Conservation (phyloP, 192 early-diverging fungal genomes). For the Gonapodya prolifera region DNA sequence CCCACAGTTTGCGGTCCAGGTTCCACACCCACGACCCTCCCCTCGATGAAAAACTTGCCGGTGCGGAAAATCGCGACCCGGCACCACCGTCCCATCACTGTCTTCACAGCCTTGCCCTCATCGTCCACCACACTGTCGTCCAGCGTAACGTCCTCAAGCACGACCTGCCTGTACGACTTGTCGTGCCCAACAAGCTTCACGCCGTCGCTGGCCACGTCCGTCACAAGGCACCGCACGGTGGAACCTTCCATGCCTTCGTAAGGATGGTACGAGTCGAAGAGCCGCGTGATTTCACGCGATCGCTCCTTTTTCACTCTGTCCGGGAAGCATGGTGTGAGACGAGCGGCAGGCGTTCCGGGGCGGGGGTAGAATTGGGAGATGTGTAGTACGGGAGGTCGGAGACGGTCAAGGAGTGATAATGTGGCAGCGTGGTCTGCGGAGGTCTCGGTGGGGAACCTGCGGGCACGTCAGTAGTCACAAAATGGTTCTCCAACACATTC, state of each 20-base stretch:
- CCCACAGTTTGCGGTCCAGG: neutral
- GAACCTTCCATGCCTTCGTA: conserved; percentile 15
- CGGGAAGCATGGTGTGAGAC: conserved; percentile 24
- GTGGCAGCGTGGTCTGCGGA: conserved; percentile 37
- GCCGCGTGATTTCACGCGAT: conserved; percentile 20
- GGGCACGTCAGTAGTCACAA: neutral
- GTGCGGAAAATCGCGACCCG: neutral
- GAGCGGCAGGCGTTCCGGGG: conserved; percentile 45
- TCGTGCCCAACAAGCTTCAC: conserved; percentile 34
- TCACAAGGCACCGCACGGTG: conserved; percentile 23
- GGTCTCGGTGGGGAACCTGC: conserved; percentile 37
- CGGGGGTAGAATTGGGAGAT: conserved; percentile 47
- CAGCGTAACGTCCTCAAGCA: conserved; percentile 21
- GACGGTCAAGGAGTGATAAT: conserved; percentile 22
- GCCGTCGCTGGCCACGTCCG: conserved; percentile 32
- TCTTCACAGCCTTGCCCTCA: neutral
- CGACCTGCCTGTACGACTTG: conserved; percentile 33
- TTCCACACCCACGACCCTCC: neutral
- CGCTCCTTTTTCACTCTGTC: conserved; percentile 31
- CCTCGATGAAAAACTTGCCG: neutral
- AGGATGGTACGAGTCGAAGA: conserved; percentile 31
- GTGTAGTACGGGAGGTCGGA: conserved; percentile 36
- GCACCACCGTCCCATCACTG: neutral
- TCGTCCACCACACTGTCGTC: conserved; percentile 18
- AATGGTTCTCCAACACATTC: too few relatives aligned